Conservation (phyloP, 345 rosid species). For the Iberis pinnata region DNA sequence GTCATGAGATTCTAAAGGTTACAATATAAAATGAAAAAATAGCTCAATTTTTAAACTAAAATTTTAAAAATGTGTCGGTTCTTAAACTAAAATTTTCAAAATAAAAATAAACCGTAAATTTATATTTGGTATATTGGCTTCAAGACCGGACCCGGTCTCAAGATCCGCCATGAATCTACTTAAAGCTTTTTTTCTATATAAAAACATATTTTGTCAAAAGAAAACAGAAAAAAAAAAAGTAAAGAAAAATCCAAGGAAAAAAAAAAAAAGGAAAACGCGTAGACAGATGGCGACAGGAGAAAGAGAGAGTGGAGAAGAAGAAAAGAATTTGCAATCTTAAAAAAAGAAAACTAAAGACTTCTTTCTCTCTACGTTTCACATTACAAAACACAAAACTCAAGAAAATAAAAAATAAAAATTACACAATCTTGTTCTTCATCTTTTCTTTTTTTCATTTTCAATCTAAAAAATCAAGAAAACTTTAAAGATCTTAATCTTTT, state of each 20-base stretch:
- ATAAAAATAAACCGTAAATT: too few relatives aligned
- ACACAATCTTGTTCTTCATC: background rate
- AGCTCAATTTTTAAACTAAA: too few relatives aligned
- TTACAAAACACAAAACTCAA: conserved; percentile 41
- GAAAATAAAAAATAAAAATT: conserved; percentile 10
- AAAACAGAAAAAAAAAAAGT: background rate
- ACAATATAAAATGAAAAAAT: too few relatives aligned
- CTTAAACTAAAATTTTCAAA: too few relatives aligned
- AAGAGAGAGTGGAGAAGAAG: conserved; percentile 30
- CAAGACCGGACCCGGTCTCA: too few relatives aligned
- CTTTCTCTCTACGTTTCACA: conserved; percentile 57
- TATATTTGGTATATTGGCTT: too few relatives aligned
- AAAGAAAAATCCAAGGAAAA: conserved; percentile 1
- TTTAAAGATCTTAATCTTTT: conserved; percentile 18
- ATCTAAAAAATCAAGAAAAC: conserved; percentile 29
- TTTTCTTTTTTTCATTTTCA: conserved; percentile 24
- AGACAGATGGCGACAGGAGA: conserved; percentile 56
- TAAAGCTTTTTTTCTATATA: background rate
- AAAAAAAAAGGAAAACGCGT: conserved; percentile 66
- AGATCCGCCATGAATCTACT: conserved; percentile 17
- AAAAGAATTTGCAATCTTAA: conserved; percentile 29
- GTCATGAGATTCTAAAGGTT: too few relatives aligned
- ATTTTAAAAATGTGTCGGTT: too few relatives aligned
- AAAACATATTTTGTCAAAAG: conserved; percentile 25
- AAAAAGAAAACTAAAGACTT: conserved; percentile 24